These are phyloP conservation scores for Aspergillus sojae DNA, from an alignment of 2,329 filamentous ascomycete genomes.

Conservation along the genomic window DNA sequence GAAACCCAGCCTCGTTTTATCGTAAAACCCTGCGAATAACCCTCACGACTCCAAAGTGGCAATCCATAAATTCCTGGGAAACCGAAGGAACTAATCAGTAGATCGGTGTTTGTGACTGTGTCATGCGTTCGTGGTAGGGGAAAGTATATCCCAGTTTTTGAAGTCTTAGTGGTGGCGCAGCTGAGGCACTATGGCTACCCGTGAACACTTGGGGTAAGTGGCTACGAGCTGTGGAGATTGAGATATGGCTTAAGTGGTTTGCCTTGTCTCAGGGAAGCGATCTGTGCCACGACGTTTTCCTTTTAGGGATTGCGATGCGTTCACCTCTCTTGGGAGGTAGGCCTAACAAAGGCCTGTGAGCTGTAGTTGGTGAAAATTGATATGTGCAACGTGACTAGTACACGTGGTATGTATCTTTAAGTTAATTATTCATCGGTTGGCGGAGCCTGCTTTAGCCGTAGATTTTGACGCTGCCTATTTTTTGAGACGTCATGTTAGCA, in stretches of 20 bases:
- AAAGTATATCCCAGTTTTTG: background rate
- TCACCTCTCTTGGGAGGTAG: background rate
- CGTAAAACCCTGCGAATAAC: background rate
- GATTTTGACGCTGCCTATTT: constrained; percentile 24
- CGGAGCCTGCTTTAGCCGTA: constrained; percentile 10
- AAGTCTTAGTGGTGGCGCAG: background rate
- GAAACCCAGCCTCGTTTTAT: background rate
- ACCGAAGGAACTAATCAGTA: background rate
- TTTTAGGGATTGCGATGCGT: background rate
- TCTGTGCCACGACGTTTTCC: background rate
- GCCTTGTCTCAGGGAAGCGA: background rate
- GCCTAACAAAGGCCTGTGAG: background rate
- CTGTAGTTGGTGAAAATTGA: background rate
- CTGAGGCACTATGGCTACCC: background rate
- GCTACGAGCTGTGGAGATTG: background rate
- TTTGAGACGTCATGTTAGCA: constrained; percentile 1
- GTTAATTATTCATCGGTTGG: background rate
- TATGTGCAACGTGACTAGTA: background rate
- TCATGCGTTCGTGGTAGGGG: background rate
- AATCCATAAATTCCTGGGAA: background rate
- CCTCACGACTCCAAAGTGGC: background rate
- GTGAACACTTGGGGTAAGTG: background rate
- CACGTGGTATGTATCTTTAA: background rate
- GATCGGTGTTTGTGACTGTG: background rate
- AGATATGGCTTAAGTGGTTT: background rate